A percentile compares a stretch with the other conserved stretches of the same genome.
These are phyloP conservation scores for Cladosporium sp. DNA, from an alignment of 2,329 filamentous ascomycete genomes.

Conservation along the genomic window DNA sequence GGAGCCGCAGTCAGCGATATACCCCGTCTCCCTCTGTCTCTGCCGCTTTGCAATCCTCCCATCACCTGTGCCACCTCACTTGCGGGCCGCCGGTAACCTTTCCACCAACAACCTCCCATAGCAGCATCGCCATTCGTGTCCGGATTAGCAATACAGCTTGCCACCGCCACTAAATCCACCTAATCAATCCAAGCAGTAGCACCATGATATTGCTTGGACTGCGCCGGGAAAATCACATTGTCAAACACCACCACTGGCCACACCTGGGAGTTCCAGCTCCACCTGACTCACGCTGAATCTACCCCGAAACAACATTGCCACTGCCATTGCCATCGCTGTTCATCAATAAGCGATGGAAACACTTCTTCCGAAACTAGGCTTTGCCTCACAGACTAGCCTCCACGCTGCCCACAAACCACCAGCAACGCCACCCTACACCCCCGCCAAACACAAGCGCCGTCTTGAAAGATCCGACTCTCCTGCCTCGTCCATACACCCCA, in stretches of 20 bases:
- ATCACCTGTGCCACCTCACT: conserved; percentile 14
- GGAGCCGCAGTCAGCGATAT: conserved; percentile 17
- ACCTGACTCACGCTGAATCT: conserved; percentile 31
- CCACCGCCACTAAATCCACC: background rate
- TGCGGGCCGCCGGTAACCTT: conserved; percentile 17
- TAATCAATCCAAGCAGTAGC: conserved; percentile 18
- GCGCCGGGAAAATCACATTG: conserved; percentile 32
- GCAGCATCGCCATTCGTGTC: background rate
- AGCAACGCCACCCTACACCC: conserved; percentile 36
- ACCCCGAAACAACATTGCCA: conserved; percentile 10
- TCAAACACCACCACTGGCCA: conserved; percentile 37
- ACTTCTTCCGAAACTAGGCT: conserved; percentile 30
- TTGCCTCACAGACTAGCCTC: conserved; percentile 29
- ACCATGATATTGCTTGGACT: conserved; percentile 36
- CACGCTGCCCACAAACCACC: conserved; percentile 25
- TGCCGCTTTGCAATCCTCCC: conserved; percentile 13
- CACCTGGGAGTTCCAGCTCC: conserved; percentile 24
- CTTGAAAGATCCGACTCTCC: conserved; percentile 35
- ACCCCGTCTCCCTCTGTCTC: background rate
- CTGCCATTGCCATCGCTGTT: conserved; percentile 4
- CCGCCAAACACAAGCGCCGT: conserved; percentile 28
- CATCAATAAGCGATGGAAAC: conserved; percentile 25
- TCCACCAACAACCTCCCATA: background rate
- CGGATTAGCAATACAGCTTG: background rate
- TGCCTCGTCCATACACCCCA: conserved; percentile 42